Evolutionary conservation across 2,329 filamentous ascomycete genomes (phyloP).

Genomic region (Cytospora paraplurivora): DNA sequence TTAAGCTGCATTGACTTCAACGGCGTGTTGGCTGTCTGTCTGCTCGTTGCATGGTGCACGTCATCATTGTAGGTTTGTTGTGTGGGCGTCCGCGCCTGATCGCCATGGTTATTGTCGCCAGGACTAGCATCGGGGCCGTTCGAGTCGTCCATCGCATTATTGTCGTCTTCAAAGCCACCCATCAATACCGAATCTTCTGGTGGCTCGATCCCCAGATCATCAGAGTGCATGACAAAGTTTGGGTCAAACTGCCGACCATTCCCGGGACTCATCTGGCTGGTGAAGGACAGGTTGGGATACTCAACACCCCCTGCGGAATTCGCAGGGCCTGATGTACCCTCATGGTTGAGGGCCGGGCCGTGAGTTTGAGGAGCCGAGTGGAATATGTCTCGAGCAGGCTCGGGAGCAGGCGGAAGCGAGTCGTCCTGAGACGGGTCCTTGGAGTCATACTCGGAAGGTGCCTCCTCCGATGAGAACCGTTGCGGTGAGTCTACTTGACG

Average conservation of each 20-base stretch:
- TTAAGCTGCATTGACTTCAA: neutral
- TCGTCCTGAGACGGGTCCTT: conserved; percentile 18
- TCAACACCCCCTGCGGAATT: conserved; percentile 24
- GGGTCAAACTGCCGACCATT: conserved; percentile 56
- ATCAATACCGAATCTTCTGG: conserved; percentile 12
- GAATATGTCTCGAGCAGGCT: neutral
- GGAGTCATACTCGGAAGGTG: conserved; percentile 26
- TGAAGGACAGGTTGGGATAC: conserved; percentile 40
- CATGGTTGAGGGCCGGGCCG: neutral
- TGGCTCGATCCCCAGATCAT: conserved; percentile 37
- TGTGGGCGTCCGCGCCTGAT: conserved; percentile 3
- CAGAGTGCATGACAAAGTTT: conserved; percentile 36
- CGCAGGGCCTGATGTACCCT: neutral
- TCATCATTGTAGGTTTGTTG: conserved; percentile 13
- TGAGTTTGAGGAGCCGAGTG: conserved; percentile 7
- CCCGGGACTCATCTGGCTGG: conserved; percentile 45
- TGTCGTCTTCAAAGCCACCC: conserved; percentile 16
- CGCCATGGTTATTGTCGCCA: neutral
- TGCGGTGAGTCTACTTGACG: conserved; percentile 5
- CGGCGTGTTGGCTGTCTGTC: neutral
- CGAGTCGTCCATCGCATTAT: neutral
- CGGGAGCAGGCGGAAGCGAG: neutral
- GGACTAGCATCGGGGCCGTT: neutral
- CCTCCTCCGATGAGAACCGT: conserved; percentile 12
- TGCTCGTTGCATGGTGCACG: conserved; percentile 1